These are phyloP conservation scores for Monosporozyma yasuniensis DNA, from an alignment of 805 yeast species.

Conservation along the genomic window DNA sequence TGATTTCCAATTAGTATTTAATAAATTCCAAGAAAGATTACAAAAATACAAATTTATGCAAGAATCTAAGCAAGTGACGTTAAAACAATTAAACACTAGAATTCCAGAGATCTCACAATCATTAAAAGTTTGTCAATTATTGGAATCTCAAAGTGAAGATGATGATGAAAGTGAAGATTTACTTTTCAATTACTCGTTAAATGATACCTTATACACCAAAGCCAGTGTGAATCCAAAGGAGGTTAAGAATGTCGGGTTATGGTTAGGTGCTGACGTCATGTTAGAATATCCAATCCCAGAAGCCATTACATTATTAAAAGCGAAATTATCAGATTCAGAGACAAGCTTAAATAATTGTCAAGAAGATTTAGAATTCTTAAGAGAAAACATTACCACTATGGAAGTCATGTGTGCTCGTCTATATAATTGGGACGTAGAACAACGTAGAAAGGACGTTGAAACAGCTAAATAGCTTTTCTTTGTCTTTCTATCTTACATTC, in stretches of 20 bases:
- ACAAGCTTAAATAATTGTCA: constrained; percentile 50
- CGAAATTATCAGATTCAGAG: constrained; percentile 55
- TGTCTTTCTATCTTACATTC: not conserved
- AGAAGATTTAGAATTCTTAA: constrained; percentile 81
- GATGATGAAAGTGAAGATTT: constrained; percentile 34
- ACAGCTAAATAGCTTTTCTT: constrained; percentile 29
- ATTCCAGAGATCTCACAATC: constrained; percentile 90
- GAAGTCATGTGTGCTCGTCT: constrained; percentile 94
- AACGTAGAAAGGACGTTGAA: constrained; percentile 47
- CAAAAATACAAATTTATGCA: constrained; percentile 90
- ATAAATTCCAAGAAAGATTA: constrained; percentile 73
- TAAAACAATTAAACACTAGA: constrained; percentile 36
- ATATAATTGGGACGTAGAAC: constrained; percentile 81
- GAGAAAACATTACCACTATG: constrained; percentile 93
- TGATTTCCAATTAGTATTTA: constrained; percentile 63
- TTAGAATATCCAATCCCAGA: constrained; percentile 86
- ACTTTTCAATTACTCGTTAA: constrained; percentile 79
- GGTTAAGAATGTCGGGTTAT: constrained; percentile 54
- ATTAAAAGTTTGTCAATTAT: constrained; percentile 58
- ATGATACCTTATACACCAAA: constrained; percentile 82
- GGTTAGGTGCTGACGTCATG: constrained; percentile 99
- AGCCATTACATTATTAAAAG: constrained; percentile 61
- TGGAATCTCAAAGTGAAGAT: constrained; percentile 36
- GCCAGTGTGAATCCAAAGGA: constrained; percentile 56
- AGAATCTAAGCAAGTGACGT: constrained; percentile 24